Base-by-base conservation (phyloP, 2,329 filamentous ascomycete species). In the Diatrype stigma region DNA sequence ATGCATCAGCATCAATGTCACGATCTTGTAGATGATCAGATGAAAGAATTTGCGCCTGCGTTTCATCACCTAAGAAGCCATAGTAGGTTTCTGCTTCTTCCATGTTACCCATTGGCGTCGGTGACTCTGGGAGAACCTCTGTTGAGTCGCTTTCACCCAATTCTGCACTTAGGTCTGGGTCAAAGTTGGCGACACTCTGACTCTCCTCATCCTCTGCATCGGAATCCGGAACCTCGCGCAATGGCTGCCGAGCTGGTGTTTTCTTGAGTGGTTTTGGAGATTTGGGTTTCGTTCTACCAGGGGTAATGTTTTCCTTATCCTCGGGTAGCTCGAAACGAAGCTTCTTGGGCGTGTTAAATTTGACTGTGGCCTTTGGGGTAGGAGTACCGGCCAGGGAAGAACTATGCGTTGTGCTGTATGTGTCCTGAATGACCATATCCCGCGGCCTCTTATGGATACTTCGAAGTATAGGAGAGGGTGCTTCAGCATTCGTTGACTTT, bases 261-360 rank as follows among this genome's bases (percentile, higher is more conserved):
- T 57, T 57, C 16, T 47, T 54, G 12, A 54, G 50, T 10, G 54
- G 53, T 45, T 64, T 68, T n/a, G 63, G 63, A 5, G 57, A 52
- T 40, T 67, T 67, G 6, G 65, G 66, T 38, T 63, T 61, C 21
- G 57, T 64, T 37, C 63, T 61, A 30, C 62, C 63, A 12, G 66
- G 66, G 1, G 66, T 68, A 42, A 66, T 60, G 44, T 68, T 68
- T 51, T 68, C 66, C 47, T 68, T 68, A 32, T 68, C 56, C 6
- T 65, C 65, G 3, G 62, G 63, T 7, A 67, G 17, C 12, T 62
- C 52, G 34, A 67, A 67, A 19, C 60, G 60, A 42, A 62, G 19
- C 45, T 51, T 59, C 50, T 66, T 67, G 1, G 47, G 53, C 1
- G 63, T 60, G 6, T 59, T 62, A 2, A 48, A 56, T 22, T 58